These are phyloP conservation scores for Kodamaea lidongshanica DNA, from an alignment of 805 yeast species.

Conservation along the genomic window DNA sequence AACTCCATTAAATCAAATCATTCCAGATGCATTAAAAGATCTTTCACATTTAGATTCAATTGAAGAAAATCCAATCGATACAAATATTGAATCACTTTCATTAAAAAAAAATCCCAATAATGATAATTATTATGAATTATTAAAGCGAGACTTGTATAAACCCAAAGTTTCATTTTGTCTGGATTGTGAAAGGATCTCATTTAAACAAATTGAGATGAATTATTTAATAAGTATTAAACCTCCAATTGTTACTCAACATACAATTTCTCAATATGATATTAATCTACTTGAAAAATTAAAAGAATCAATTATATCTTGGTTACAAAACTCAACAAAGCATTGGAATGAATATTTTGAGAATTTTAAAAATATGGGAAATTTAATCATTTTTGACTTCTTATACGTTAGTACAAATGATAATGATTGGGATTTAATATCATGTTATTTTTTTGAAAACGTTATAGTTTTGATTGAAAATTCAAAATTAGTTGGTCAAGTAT, in stretches of 20 bases:
- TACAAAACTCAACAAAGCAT: constrained; percentile 3
- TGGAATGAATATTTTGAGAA: constrained; percentile 7
- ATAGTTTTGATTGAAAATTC: constrained; percentile 22
- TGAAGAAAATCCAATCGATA: not conserved
- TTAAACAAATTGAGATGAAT: constrained; percentile 10
- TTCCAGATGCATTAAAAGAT: constrained; percentile 10
- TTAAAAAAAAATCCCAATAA: not conserved
- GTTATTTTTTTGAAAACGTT: constrained; percentile 28
- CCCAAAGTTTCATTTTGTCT: constrained; percentile 9
- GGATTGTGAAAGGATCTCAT: constrained; percentile 4
- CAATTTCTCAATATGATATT: not conserved
- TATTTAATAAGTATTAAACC: constrained; percentile 17
- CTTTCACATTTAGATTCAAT: constrained; percentile 4
- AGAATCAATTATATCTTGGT: constrained; percentile 1
- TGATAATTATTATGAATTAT: constrained; percentile 3
- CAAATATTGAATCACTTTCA: not conserved
- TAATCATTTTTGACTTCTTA: constrained; percentile 37
- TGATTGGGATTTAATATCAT: constrained; percentile 34
- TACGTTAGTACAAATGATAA: constrained; percentile 38
- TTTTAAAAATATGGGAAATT: constrained; percentile 14
- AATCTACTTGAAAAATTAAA: not conserved
- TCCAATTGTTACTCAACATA: constrained; percentile 13
- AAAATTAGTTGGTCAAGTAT: constrained; percentile 36
- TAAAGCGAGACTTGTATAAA: constrained; percentile 6
- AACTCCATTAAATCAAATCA: constrained; percentile 12